A percentile compares a stretch with the other conserved stretches of the same genome.
Evolutionary conservation across 805 yeast species (phyloP).

Genomic region (Candida schatavii): DNA sequence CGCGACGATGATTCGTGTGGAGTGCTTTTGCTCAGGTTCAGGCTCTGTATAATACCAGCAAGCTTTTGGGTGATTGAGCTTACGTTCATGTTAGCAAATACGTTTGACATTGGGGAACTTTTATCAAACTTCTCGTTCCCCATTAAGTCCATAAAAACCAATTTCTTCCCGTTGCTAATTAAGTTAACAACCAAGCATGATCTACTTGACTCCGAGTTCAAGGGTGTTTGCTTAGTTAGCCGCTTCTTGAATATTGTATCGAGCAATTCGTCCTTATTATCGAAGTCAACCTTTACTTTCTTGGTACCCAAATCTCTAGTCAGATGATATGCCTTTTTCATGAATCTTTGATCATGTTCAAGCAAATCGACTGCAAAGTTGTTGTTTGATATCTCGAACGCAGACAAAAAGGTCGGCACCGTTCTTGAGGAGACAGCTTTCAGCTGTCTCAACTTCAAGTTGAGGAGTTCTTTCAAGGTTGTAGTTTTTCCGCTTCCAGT

Average conservation of each 20-base stretch:
- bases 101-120: constrained; percentile 13
- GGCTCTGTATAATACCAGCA: not conserved
- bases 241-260: constrained; percentile 16
- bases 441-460: constrained; percentile 10
- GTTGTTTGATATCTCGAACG: constrained; percentile 28
- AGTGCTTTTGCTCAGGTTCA: no score
- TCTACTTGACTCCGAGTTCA: constrained; percentile 19
- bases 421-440: constrained; percentile 2
- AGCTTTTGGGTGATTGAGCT: constrained; percentile 27
- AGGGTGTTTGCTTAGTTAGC: constrained; percentile 18
- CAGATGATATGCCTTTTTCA: constrained; percentile 1
- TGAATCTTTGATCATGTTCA: constrained; percentile 9
- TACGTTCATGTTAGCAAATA: constrained; percentile 25
- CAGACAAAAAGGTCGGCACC: constrained; percentile 16
- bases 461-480: constrained; percentile 18
- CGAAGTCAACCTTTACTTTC: constrained; percentile 3
- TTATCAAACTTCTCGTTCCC: constrained; percentile 26
- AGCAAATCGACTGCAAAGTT: constrained; percentile 24
- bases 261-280: constrained; percentile 7
- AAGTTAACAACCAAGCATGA: constrained; percentile 26
- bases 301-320: constrained; percentile 1
- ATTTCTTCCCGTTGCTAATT: constrained; percentile 15
- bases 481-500: constrained; percentile 35
- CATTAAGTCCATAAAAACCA: constrained; percentile 26
- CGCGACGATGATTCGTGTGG: not conserved